Evolutionary conservation across 2,329 filamentous ascomycete genomes (phyloP).

Genomic region (Ceratocystis eucalypticola): DNA sequence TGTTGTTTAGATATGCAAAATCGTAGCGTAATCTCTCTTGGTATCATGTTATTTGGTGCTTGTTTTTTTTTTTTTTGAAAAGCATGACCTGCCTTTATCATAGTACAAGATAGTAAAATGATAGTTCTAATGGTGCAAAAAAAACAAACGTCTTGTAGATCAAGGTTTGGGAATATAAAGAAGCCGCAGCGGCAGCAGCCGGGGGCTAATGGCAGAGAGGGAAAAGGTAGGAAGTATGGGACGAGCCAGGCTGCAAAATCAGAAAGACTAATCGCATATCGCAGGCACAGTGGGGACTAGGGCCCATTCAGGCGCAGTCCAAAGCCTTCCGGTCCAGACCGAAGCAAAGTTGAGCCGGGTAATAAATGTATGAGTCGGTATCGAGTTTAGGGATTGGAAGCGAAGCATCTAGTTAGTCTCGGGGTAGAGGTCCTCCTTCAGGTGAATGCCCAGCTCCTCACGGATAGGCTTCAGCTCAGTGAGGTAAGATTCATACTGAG

Average conservation of each 20-base stretch:
- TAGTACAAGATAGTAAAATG: neutral
- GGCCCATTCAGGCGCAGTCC: conserved; percentile 2
- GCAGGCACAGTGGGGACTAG: neutral
- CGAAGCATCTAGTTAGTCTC: conserved; percentile 35
- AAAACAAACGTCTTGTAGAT: conserved; percentile 1
- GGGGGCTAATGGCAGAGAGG: neutral
- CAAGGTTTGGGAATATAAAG: conserved; percentile 6
- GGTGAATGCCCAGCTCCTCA: conserved; percentile 79
- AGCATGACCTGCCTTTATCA: conserved; percentile 3
- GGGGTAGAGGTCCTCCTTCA: conserved; percentile 90
- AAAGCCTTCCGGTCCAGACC: conserved; percentile 6
- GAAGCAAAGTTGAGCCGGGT: conserved; percentile 4
- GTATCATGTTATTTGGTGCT: conserved; percentile 5
- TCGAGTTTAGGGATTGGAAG: conserved; percentile 1
- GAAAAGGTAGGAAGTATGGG: neutral
- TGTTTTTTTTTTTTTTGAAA: neutral
- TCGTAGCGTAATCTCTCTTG: conserved; percentile 5
- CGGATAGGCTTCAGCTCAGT: conserved; percentile 82
- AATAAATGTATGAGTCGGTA: conserved; percentile 3
- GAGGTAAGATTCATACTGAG: conserved; percentile 94
- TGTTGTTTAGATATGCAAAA: conserved; percentile 4
- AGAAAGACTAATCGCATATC: conserved; percentile 9
- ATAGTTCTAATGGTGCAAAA: conserved; percentile 4
- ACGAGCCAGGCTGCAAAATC: conserved; percentile 11
- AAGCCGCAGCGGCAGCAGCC: neutral